Evolutionary conservation across 768 basidiomycete genomes (phyloP), one percentile per base, ranked within the genome.

Genomic region (Russula dissimulans): DNA sequence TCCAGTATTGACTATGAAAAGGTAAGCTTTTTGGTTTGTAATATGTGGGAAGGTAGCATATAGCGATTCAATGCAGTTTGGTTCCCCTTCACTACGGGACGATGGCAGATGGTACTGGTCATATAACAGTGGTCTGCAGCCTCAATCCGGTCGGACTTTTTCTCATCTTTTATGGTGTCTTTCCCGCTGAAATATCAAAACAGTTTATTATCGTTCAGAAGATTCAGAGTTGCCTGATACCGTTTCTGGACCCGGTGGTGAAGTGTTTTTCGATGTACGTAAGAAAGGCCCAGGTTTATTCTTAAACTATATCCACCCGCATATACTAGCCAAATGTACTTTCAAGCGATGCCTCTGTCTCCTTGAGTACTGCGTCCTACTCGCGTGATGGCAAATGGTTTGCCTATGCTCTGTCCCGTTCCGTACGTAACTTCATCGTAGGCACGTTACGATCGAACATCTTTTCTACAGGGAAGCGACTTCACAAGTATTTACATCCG

Each of bases 91-190:
- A 8, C 69, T 87, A 54, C 80, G 81, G 61, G 75, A 83, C 14
- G 87, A 91, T 66, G 79, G 78, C 15, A 79, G 79, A 51, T 92
- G 87, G 85, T 93, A 92, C 67, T 89, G 89, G 87, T 81, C 79
- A 67, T 80, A 85, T 67, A 91, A 92, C 72, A 83, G 80, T 54
- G 90, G 89, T 34, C 78, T 91, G 31, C 84, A 89, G 63, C 77
- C 85, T 1, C 89, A 90, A 68, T 75, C 80, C 54, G 74, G 73
- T 74, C 29, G 14, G 29, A 29, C 17, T 50, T 15, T 22, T 26
- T 38, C 32, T 11, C 36, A 7, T 36, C 29, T 3, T 9, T 45
- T 2, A 5, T 26, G 18, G n/a, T 32, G 58, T 26, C 32, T 36
- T 39, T 29, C 43, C 14, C 18, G 34, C 34, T 58, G 18, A 47